These are phyloP conservation scores for Populus tomentosa DNA, from an alignment of 441 rosid species.

Conservation along the genomic window DNA sequence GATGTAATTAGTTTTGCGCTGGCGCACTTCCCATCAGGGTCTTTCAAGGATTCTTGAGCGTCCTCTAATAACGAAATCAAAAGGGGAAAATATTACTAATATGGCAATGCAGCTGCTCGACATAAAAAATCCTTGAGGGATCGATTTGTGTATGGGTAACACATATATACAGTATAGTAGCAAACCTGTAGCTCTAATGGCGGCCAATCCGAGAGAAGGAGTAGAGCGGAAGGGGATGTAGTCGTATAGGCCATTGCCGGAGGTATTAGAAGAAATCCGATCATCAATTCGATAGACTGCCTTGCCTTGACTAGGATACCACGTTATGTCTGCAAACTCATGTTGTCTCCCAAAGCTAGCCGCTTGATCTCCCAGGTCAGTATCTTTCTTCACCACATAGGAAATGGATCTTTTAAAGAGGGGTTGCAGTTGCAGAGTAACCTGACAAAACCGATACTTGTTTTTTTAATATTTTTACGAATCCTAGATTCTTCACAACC, in stretches of 20 bases:
- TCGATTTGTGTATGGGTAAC: neutral
- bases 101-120: neutral
- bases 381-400: slow-evolving; percentile 36
- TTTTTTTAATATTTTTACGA: neutral
- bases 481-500: neutral
- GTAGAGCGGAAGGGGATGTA: slow-evolving; percentile 56
- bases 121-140: neutral
- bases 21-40: slow-evolving; percentile 40
- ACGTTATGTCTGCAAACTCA: slow-evolving; percentile 68
- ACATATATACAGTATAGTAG: neutral
- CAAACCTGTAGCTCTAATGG: slow-evolving; percentile 44
- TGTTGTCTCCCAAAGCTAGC: slow-evolving; percentile 47
- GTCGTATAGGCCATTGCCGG: slow-evolving; percentile 57
- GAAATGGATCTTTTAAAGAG: slow-evolving; percentile 68
- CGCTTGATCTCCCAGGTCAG: slow-evolving; percentile 42
- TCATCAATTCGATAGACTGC: slow-evolving; percentile 62
- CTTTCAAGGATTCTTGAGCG: slow-evolving; percentile 34
- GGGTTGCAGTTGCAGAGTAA: slow-evolving; percentile 55
- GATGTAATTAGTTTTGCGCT: slow-evolving; percentile 22
- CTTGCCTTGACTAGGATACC: slow-evolving; percentile 71
- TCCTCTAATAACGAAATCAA: slow-evolving; percentile 37
- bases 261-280: slow-evolving; percentile 37
- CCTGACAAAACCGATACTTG: slow-evolving; percentile 24
- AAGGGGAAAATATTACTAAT: neutral
- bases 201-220: slow-evolving; percentile 28